phyloP scores from a whole-genome alignment of 768 basidiomycete genomes.

The Phaeotremella skinneri region DNA sequence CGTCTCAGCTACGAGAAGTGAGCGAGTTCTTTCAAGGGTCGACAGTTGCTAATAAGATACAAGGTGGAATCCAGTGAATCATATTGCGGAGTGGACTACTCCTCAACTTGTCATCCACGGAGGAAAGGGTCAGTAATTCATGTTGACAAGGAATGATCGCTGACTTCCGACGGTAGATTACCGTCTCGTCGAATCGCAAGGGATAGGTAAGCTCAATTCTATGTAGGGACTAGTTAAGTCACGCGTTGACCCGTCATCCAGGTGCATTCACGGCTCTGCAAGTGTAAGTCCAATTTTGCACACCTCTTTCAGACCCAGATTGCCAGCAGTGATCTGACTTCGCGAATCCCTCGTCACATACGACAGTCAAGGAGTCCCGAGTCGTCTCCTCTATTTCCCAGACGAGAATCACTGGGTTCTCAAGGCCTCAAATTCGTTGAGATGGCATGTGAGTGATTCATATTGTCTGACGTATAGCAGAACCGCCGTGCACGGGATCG shows the following conservation, averaged over 20 bases:
- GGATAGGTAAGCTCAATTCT: constrained; percentile 55
- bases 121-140: constrained; percentile 57
- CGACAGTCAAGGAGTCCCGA: constrained; percentile 36
- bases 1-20: constrained; percentile 40
- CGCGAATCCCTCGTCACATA: background rate
- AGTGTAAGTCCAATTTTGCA: constrained; percentile 59
- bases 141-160: background rate
- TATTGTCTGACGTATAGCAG: background rate
- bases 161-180: constrained; percentile 58
- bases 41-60: background rate
- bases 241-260: constrained; percentile 30
- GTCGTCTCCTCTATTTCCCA: constrained; percentile 40
- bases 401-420: constrained; percentile 61
- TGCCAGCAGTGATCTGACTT: constrained; percentile 68
- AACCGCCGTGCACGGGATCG: background rate
- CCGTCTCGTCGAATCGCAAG: constrained; percentile 78
- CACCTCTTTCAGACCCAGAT: constrained; percentile 76
- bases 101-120: constrained; percentile 82
- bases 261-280: constrained; percentile 26
- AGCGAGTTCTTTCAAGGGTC: background rate
- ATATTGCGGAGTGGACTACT: constrained; percentile 78
- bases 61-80: constrained; percentile 76
- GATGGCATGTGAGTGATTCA: constrained; percentile 65
- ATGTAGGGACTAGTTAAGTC: background rate
- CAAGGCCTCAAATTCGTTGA: constrained; percentile 57